Evolutionary conservation across 805 yeast genomes (phyloP), one percentile per base, ranked within the genome.

Genomic region (Candida koratica): DNA sequence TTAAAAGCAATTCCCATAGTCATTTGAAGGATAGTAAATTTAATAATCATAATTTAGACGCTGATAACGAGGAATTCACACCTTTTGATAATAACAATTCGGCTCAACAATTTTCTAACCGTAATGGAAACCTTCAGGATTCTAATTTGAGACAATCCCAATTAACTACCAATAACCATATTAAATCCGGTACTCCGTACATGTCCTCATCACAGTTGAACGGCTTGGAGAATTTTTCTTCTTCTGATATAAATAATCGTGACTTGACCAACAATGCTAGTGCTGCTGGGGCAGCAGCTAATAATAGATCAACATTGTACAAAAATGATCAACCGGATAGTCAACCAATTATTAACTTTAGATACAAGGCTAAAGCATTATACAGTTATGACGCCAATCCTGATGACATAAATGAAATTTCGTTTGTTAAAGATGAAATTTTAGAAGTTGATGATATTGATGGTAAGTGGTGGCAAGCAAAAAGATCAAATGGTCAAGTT

Each of bases 391-490:
- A 79, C 34, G 96, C 97, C 5, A 87, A 84, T 51, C 93, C 90
- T 1, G 94, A 83, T 39, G 98, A 90, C 58, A 87, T 83, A 44
- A 88, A 89, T 53, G 98, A 90, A 63, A 75, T 90, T 16, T 83
- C 95, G 4, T 93, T 90, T 53, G 79, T 73, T 45, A 87, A 89
- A 58, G 96, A 93, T 38, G 97, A 90, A 59, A 66, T 87, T n/a
- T 72, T 90, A 58, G 87, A 81, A 51, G 95, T 90, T 22, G 86
- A 86, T 48, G 97, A 90, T 53, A 86, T 87, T 39, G 84, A 84
- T 46, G 97, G 97, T 30, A 81, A 94, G 63, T 90, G 98, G 98
- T 90, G 97, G 97, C 96, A 88, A 63, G 97, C 96, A 26, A 78
- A 84, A 58, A 77, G 89, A 53, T 71, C 82, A 6, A 83, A 78